phyloP scores from a whole-genome alignment of 1,139 yeast species.

The Pichia sp. region DNA sequence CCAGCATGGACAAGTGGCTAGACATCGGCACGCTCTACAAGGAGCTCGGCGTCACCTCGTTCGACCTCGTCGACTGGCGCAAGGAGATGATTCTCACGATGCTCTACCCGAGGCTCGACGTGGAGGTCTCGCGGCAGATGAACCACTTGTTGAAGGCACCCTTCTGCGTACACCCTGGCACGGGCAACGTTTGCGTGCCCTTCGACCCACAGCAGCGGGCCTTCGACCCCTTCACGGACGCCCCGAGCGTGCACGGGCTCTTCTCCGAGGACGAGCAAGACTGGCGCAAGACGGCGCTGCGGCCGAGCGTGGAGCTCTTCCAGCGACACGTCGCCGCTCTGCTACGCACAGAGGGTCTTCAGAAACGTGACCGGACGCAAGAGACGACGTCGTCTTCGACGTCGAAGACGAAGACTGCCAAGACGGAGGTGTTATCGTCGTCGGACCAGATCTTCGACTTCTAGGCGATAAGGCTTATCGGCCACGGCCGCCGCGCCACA shows the following conservation, averaged over 20 bases:
- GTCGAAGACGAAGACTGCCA: not conserved
- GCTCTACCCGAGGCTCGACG: conserved; percentile 87
- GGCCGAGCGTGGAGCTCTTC: conserved; percentile 72
- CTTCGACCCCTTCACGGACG: conserved; percentile 67
- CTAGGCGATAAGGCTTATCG: no score
- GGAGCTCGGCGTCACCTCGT: conserved; percentile 36
- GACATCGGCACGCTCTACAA: conserved; percentile 60
- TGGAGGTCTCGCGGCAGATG: conserved; percentile 85
- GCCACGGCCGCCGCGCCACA: no score
- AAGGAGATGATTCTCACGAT: conserved; percentile 79
- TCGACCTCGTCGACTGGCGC: conserved; percentile 59
- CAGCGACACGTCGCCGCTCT: conserved; percentile 57
- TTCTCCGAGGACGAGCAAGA: conserved; percentile 38
- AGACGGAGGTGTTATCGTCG: no score
- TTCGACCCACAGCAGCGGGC: conserved; percentile 60
- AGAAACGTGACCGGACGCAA: conserved; percentile 33
- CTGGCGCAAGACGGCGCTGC: conserved; percentile 65
- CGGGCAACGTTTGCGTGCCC: conserved; percentile 97
- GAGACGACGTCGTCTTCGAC: not conserved
- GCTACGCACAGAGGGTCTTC: conserved; percentile 54
- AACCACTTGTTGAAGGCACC: conserved; percentile 94
- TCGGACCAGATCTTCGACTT: no score
- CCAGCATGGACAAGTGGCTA: conserved; percentile 68
- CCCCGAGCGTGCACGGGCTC: conserved; percentile 69
- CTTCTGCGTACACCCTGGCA: conserved; percentile 96